A percentile compares a stretch with the other conserved stretches of the same genome.
Evolutionary conservation across 306 rosid species (phyloP).

Genomic region (Quercus gilva): DNA sequence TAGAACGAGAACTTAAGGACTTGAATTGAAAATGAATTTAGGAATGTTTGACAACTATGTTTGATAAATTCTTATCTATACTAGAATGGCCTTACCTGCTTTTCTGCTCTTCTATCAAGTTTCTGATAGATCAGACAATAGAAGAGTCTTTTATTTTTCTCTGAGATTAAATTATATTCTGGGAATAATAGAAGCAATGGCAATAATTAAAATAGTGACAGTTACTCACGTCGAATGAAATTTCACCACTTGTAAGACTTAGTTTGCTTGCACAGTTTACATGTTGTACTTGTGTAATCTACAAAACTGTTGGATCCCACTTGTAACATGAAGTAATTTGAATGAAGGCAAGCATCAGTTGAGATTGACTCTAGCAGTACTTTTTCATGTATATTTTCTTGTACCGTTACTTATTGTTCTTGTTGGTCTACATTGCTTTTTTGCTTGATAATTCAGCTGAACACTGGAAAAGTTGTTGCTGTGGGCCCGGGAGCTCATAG

Average conservation of each 20-base stretch:
- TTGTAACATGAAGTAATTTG: background rate
- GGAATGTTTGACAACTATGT: background rate
- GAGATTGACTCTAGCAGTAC: background rate
- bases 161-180: background rate
- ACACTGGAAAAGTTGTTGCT: slow-evolving; percentile 50
- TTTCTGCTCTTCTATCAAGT: background rate
- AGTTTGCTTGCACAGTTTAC: background rate
- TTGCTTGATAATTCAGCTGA: slow-evolving; percentile 28
- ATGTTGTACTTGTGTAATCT: background rate
- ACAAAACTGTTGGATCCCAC: background rate
- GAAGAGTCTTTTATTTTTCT: background rate
- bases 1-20: background rate
- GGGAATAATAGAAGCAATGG: background rate
- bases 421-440: background rate
- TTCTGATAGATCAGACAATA: background rate
- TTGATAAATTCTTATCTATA: background rate
- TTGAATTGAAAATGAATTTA: no score
- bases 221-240: background rate
- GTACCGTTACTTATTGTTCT: background rate
- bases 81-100: background rate
- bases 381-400: background rate
- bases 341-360: background rate
- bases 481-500: slow-evolving; percentile 47
- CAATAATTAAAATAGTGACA: background rate
- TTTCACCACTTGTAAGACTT: background rate